Evolutionary conservation across 2,329 filamentous ascomycete species (phyloP), one percentile per base, ranked within the genome.

Genomic region (Diplodia seriata): DNA sequence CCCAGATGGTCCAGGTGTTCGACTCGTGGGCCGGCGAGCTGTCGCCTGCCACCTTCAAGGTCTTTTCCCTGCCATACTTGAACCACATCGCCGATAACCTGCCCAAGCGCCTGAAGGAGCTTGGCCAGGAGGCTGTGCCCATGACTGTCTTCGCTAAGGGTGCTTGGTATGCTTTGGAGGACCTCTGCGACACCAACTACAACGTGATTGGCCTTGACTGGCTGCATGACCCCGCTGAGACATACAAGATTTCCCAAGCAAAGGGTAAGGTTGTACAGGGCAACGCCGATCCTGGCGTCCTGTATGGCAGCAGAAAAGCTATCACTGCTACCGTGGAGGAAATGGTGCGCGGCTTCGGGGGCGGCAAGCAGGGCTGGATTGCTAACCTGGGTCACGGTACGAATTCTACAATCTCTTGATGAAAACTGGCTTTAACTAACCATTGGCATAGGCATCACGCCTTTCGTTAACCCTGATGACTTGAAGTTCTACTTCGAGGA

Each of bases 81-180:
- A 86, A 87, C 53, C 89, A 94, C 77, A 98, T 99, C 73, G 89
- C 93, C 12, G 84, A 90, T 72, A 87, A 94, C 72, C 85, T 99
- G 3, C 94, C 94, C 1, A 85, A 83, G 73, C 89, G 88, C 69
- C 82, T 98, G 68, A 83, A 86, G 73, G 90, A 92, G 76, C 85
- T 96, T 76, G 89, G 89, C 0, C 81, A 94, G 64, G 91, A 94
- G 68, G 85, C 83, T 12, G 94, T 99, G 3, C 95, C 95, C 3
- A 97, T 98, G 94, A 96, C 94, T 5, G 93, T 98, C 29, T 99
- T 99, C 79, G 93, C 95, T 43, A 99, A 99, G 83, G 95, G 95
- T 12, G 94, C 95, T 12, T 98, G 95, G 92, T 95, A 97, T 79
- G 93, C 93, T 4, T 85, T 99, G 59, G 92, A 97, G 73, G 89